Base-by-base conservation (phyloP, 176 grass and related monocot species). In the Aegilops bicornis region DNA sequence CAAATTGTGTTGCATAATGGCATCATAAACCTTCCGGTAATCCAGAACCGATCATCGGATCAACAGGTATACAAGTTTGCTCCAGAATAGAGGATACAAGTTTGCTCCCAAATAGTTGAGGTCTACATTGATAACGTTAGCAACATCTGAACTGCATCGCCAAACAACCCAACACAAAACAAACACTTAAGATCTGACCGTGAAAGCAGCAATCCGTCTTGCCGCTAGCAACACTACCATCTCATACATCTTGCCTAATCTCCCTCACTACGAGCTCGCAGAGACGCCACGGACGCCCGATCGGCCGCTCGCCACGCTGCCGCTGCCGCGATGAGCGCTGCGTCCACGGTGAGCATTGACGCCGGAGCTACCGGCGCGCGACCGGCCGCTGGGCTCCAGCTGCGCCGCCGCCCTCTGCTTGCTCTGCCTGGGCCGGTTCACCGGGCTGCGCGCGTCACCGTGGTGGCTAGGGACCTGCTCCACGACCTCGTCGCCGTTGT, bases 161-260 rank as follows among this genome's bases (percentile, higher is more conserved):
- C 11, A 24, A 20, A 31, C 73, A 88, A 54, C 72, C 48, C 39
- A 85, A 76, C 71, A 80, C 69, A 76, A 69, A 39, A 82, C 19
- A 89, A 77, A 89, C 80, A 52, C 48, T 50, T 6, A 1, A 50
- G 15, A 20, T 78, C 29, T 70, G 54, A 76, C 30, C 24, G 11
- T 22, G 43, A 69, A 85, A 85, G 77, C 64, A 87, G 89, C 85
- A 92, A 92, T 77, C 77, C 85, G 54, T 92, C 83, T 94, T 97
- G 94, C 89, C 79, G 14, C 87, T 61, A 76, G 22, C 47, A 84
- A 86, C 64, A 11, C 29, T 62, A 22, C 54, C 6, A 22, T 22
- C 54, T 58, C 54, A 58, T 8, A 58, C 36, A 73, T n/a, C 62
- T 40, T 40, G 63, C 15, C 56, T 64, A 32, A 39, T 50, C 31